phyloP scores from a whole-genome alignment of 371 early-diverging fungal species.

The Syncephalastrum sp. region DNA sequence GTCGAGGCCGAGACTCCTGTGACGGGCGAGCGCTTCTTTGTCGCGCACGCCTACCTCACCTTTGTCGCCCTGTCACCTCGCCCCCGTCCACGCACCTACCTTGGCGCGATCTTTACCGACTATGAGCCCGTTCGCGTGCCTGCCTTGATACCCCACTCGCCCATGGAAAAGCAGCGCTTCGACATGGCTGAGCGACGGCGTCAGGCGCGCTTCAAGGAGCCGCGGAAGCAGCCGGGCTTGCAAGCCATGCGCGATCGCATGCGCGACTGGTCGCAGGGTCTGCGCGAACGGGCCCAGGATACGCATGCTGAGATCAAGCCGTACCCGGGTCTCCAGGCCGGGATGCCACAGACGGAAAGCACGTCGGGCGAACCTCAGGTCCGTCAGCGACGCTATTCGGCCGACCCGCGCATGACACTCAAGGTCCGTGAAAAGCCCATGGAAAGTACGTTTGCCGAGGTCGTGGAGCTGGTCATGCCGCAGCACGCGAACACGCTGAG shows the following conservation, averaged over 20 bases:
- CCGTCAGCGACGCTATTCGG: constrained; percentile 32
- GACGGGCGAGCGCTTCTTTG: constrained; percentile 61
- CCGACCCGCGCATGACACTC: constrained; percentile 32
- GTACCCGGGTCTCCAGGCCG: constrained; percentile 35
- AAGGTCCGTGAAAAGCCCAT: constrained; percentile 28
- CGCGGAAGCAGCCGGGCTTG: constrained; percentile 12
- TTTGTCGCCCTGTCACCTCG: constrained; percentile 66
- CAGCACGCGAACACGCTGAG: constrained; percentile 73
- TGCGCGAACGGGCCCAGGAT: constrained; percentile 24
- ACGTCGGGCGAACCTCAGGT: neutral
- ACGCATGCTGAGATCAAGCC: constrained; percentile 32
- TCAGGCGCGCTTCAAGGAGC: constrained; percentile 30
- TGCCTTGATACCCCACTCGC: constrained; percentile 37
- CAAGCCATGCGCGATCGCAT: constrained; percentile 30
- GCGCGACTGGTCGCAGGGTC: constrained; percentile 44
- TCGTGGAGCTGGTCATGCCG: constrained; percentile 70
- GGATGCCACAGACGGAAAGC: too few species aligned
- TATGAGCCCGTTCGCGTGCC: constrained; percentile 48
- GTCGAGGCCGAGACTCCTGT: constrained; percentile 70
- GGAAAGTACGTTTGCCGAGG: constrained; percentile 62
- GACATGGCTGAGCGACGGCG: constrained; percentile 62
- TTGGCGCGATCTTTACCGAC: constrained; percentile 33
- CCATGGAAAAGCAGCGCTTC: constrained; percentile 49
- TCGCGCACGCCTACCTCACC: constrained; percentile 71
- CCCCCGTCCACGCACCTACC: constrained; percentile 30